Percentiles rank a stretch among this genome's conserved stretches.
phyloP scores from a whole-genome alignment of 2,329 filamentous ascomycete genomes.

The Xylariaceae sp. region DNA sequence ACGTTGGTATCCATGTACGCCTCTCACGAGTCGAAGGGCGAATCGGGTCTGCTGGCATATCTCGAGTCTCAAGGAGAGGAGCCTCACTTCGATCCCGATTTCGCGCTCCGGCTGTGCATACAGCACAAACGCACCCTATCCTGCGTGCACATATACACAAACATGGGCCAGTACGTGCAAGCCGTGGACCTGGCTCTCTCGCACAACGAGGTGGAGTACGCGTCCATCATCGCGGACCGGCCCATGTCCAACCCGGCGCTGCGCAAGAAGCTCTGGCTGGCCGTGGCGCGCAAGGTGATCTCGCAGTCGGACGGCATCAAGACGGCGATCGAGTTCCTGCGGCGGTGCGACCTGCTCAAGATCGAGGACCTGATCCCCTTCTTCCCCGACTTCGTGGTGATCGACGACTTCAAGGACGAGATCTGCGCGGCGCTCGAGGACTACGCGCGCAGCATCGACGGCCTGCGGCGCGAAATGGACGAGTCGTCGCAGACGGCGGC shows the following conservation, averaged over 20 bases:
- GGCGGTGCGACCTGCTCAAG: slow-evolving; percentile 80
- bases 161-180: slow-evolving; percentile 89
- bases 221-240: slow-evolving; percentile 79
- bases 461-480: slow-evolving; percentile 89
- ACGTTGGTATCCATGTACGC: slow-evolving; percentile 95
- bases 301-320: slow-evolving; percentile 81
- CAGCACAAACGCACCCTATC: slow-evolving; percentile 88
- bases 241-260: slow-evolving; percentile 71
- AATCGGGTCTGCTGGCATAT: slow-evolving; percentile 79
- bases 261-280: slow-evolving; percentile 91
- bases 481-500: slow-evolving; percentile 80
- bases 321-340: slow-evolving; percentile 85
- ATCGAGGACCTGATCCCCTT: slow-evolving; percentile 98
- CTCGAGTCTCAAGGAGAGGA: slow-evolving; percentile 84
- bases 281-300: slow-evolving; percentile 91
- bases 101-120: slow-evolving; percentile 90
- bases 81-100: slow-evolving; percentile 87
- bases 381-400: slow-evolving; percentile 97
- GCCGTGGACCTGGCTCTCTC: slow-evolving; percentile 89
- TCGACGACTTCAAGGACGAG: slow-evolving; percentile 98
- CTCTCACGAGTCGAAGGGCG: slow-evolving; percentile 73
- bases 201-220: slow-evolving; percentile 83
- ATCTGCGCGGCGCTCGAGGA: slow-evolving; percentile 91
- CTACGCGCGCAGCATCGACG: slow-evolving; percentile 85
- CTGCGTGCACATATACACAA: slow-evolving; percentile 94